These are phyloP conservation scores for Trichoderma atroviride DNA, from an alignment of 2,329 filamentous ascomycete genomes.

Conservation along the genomic window DNA sequence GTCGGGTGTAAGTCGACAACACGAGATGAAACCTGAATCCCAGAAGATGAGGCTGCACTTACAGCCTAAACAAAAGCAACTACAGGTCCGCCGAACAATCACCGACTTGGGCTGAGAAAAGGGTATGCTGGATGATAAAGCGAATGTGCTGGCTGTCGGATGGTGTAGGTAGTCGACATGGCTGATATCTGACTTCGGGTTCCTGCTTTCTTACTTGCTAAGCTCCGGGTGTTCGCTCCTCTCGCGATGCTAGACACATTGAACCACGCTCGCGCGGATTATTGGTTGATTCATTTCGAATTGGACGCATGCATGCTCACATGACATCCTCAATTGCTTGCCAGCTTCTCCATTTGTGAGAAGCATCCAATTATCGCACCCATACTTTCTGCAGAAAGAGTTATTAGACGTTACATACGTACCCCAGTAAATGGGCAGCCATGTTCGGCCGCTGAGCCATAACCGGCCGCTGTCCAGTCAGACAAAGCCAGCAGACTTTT, in stretches of 20 bases:
- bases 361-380: neutral
- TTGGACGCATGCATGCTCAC: conserved; percentile 8
- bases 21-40: neutral
- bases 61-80: conserved; percentile 29
- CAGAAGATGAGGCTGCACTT: conserved; percentile 14
- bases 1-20: neutral
- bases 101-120: neutral
- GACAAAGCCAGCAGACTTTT: conserved; percentile 4
- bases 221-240: neutral
- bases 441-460: neutral
- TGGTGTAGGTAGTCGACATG: neutral
- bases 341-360: conserved; percentile 5
- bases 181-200: conserved; percentile 7
- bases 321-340: neutral
- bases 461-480: neutral
- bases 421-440: neutral
- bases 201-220: conserved; percentile 10
- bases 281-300: neutral
- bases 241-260: conserved; percentile 3
- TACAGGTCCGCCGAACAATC: conserved; percentile 8
- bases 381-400: neutral
- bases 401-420: neutral
- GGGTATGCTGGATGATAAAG: neutral
- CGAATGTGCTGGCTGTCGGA: neutral
- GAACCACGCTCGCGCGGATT: conserved; percentile 6